These are phyloP conservation scores for Ophiocordyceps camponoti-saundersi DNA, from an alignment of 2,329 filamentous ascomycete species.

Conservation along the genomic window DNA sequence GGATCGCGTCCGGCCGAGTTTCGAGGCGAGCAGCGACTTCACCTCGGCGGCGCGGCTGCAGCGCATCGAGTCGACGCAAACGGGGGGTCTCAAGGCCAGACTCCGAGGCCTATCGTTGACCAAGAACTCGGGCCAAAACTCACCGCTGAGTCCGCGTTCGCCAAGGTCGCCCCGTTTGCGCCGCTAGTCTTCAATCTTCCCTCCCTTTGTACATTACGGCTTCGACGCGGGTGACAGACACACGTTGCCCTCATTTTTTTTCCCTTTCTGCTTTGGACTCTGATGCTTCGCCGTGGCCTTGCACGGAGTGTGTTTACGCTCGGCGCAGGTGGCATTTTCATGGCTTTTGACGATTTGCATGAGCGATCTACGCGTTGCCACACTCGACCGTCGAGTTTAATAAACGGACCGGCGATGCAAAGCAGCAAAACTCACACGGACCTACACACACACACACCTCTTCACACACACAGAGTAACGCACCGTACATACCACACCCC, in stretches of 20 bases:
- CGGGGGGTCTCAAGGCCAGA: slow-evolving; percentile 14
- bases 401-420: neutral
- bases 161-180: slow-evolving; percentile 3
- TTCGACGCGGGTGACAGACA: slow-evolving; percentile 2
- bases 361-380: slow-evolving; percentile 27
- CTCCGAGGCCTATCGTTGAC: slow-evolving; percentile 25
- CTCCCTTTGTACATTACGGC: slow-evolving; percentile 14
- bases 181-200: slow-evolving; percentile 6
- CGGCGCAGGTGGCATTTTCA: neutral
- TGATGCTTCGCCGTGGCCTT: slow-evolving; percentile 5
- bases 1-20: slow-evolving; percentile 69
- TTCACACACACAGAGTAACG: neutral
- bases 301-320: neutral
- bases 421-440: neutral
- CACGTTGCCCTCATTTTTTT: neutral
- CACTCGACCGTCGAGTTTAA: slow-evolving; percentile 1
- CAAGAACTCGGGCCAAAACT: slow-evolving; percentile 21
- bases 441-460: neutral
- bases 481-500: slow-evolving; percentile 2
- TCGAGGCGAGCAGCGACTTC: slow-evolving; percentile 78
- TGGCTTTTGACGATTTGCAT: slow-evolving; percentile 29
- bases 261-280: slow-evolving; percentile 11
- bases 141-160: slow-evolving; percentile 1
- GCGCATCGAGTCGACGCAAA: slow-evolving; percentile 55
- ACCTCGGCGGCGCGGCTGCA: slow-evolving; percentile 76